Base-by-base conservation (phyloP, 495 filamentous ascomycete species). In the Neurospora discreta region DNA sequence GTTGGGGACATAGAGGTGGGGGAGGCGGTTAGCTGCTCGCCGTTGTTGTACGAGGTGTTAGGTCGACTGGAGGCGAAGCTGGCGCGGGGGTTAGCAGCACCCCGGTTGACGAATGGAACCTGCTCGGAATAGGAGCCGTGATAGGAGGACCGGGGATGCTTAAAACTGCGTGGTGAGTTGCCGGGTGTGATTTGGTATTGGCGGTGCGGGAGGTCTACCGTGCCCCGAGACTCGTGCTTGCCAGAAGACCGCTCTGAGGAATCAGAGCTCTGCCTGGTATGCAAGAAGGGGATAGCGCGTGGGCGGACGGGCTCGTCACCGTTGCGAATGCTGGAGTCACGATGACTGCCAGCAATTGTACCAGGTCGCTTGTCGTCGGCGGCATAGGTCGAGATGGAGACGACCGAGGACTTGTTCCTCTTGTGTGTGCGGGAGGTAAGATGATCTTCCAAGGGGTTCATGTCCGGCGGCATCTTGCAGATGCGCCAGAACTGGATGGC, bases 401-500 rank as follows among this genome's bases (percentile, higher is more conserved):
- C 84, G 5, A 91, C 81, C 7, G 90, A 90, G 0, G 91, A 91
- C 78, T 92, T 92, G 81, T 90, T 93, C 73, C 90, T 86, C 82
- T 92, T 94, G 89, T 89, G 85, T 68, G 75, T 76, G 46, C 93
- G 89, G 13, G 92, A 89, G 6, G 94, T 97, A 43, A 97, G 81
- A 75, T 95, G 91, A 74, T 91, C 89, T 76, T 97, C 94, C 9
- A 97, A 82, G 9, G 94, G 94, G 74, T 97, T 97, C 90, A 96
- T 92, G 75, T 97, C 94, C 0, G 94, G 94, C 2, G 94, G 94
- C 70, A 97, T 85, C 16, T 83, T 83, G 33, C 89, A 82, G 74
- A 97, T 97, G 74, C 92, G 89, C 11, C 89, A 88, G 89, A 97
- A 97, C 73, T 91, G 86, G 68, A 92, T 75, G 2, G 87, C 87